A percentile compares a stretch with the other conserved stretches of the same genome.
phyloP scores from a whole-genome alignment of 2,329 filamentous ascomycete species.

The Sporothrix euskadiensis region DNA sequence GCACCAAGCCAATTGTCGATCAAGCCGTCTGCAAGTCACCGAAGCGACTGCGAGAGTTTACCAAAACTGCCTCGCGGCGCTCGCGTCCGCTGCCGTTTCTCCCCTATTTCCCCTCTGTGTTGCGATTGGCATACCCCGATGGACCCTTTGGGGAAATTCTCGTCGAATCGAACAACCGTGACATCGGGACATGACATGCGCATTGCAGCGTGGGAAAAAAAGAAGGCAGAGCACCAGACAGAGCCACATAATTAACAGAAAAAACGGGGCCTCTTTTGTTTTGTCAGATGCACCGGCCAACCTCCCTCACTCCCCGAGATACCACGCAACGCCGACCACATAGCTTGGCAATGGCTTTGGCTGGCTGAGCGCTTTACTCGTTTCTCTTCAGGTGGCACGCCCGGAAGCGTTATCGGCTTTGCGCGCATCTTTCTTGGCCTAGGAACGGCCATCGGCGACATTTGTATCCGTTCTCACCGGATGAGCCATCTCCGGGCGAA shows the following conservation, averaged over 20 bases:
- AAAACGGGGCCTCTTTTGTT: background rate
- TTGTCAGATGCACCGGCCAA: background rate
- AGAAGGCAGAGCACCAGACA: background rate
- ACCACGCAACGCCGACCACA: background rate
- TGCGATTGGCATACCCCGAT: background rate
- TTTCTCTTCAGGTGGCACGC: too few species aligned
- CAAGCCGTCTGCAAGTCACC: background rate
- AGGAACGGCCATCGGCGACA: conserved; percentile 13
- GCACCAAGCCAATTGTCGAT: conserved; percentile 23
- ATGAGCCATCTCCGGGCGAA: background rate
- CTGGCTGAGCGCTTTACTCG: background rate
- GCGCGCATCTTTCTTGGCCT: background rate
- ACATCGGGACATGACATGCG: conserved; percentile 9
- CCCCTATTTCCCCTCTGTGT: background rate
- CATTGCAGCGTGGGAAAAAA: background rate
- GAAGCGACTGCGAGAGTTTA: background rate
- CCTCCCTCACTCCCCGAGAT: background rate
- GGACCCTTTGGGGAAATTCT: background rate
- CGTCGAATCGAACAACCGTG: conserved; percentile 1
- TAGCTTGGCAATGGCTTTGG: background rate
- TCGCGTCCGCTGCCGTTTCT: background rate
- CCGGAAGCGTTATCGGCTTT: conserved; percentile 16
- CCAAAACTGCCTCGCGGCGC: background rate
- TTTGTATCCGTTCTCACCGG: background rate
- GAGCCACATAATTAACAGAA: background rate